Evolutionary conservation across 2,329 filamentous ascomycete genomes (phyloP), one percentile per base, ranked within the genome.

Genomic region (Cladorrhinum sp.): DNA sequence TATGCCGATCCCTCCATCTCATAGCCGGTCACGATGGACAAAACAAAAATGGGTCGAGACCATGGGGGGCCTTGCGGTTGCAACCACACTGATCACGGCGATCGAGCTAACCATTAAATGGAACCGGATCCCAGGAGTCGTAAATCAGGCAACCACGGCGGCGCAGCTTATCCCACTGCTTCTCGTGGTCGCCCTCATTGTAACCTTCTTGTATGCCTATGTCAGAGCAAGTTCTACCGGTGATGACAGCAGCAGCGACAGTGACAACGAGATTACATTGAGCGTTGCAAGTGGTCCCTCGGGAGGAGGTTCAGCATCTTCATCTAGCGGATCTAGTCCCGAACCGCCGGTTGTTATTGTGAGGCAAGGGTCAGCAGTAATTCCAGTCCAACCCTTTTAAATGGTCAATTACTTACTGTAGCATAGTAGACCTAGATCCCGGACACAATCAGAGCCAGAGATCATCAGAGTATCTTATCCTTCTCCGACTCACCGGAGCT

Each of bases 91-190:
- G 54, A 59, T 65, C 16, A 51, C 55, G 12, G 69, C 65, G 26
- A 64, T 67, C 26, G 67, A 68, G 52, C 55, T 67, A 3, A 61
- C 66, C 0, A 65, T 68, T 20, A 14, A 51, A 18, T 68, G 67
- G 64, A 67, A 68, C 60, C 42, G 57, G 0, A 64, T 67, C 36
- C 55, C 62, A 3, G 21, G 26, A 8, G 60, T 16, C 6, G 59
- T 63, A 48, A 64, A 67, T 58, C 54, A 63, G 7, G 56, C 60
- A 14, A 62, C 55, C 10, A 64, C 60, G 2, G 57, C 63, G 2
- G 52, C 62, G 9, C 66, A 68, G 46, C 39, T 68, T 2, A 65
- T 67, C 5, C 65, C 66, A 0, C 56, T 66, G 2, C 21, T 66
- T 2, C 30, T 67, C 20, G 59, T 64, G 33, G 42, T 63, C 12